Evolutionary conservation across 352 stramenopile genomes (phyloP).

Genomic region (Elongisporangium prolatum): DNA sequence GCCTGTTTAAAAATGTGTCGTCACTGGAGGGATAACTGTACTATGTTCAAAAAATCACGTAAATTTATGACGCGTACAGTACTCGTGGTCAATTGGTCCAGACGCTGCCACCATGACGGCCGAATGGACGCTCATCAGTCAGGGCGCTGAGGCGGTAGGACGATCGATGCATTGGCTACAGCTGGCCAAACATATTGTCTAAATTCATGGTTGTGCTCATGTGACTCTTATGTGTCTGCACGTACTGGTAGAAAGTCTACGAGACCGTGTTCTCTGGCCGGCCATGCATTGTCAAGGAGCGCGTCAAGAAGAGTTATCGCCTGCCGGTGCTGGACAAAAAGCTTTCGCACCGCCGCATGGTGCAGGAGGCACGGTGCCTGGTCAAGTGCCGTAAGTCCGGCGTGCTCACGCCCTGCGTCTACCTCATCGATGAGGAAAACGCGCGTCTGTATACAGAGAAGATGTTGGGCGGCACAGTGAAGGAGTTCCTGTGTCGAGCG

Average conservation of each 20-base stretch:
- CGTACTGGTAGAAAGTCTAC: constrained; percentile 56
- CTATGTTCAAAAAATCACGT: not conserved
- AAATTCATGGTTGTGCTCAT: not conserved
- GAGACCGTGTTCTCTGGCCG: constrained; percentile 61
- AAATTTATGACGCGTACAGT: not conserved
- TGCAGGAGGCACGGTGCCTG: constrained; percentile 80
- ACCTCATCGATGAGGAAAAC: constrained; percentile 75
- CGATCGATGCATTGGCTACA: not conserved
- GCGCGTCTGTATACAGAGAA: constrained; percentile 70
- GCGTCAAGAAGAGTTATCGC: constrained; percentile 78
- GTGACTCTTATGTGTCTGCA: not conserved
- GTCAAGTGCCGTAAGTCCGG: constrained; percentile 75
- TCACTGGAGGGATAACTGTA: no score
- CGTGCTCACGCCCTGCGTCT: constrained; percentile 68
- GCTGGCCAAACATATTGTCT: no score
- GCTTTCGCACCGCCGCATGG: constrained; percentile 67
- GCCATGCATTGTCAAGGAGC: constrained; percentile 77
- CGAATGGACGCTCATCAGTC: constrained; percentile 66
- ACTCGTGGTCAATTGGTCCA: not conserved
- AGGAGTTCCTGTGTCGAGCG: constrained; percentile 55
- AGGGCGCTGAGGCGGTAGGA: constrained; percentile 74
- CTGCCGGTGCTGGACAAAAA: constrained; percentile 76
- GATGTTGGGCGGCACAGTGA: constrained; percentile 61
- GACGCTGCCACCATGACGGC: constrained; percentile 19
- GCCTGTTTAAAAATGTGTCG: not conserved